Conservation (phyloP, 352 stramenopile species). For the Elongisporangium anandrum region DNA sequence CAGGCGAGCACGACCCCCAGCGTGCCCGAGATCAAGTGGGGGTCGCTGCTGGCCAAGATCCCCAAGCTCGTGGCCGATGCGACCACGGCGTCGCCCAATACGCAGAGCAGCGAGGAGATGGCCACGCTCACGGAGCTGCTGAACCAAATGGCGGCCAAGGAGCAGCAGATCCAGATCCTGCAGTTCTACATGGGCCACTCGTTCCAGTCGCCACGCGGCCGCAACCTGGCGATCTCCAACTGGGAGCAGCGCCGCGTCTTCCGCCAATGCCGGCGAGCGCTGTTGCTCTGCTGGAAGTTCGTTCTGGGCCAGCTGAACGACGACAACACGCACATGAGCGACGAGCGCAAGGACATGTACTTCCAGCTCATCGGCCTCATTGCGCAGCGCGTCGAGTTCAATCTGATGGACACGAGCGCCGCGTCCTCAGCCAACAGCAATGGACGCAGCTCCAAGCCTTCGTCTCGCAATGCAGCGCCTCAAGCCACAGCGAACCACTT, state of each 20-base stretch:
- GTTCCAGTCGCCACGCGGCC: constrained; percentile 13
- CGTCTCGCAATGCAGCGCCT: constrained; percentile 6
- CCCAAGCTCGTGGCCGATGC: constrained; percentile 40
- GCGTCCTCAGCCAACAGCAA: constrained; percentile 3
- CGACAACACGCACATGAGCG: constrained; percentile 19
- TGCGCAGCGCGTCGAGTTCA: constrained; percentile 63
- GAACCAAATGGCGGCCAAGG: constrained; percentile 51
- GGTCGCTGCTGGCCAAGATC: constrained; percentile 24
- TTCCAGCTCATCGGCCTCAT: constrained; percentile 63
- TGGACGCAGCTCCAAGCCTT: neutral
- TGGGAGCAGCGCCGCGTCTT: constrained; percentile 44
- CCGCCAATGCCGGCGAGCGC: constrained; percentile 49
- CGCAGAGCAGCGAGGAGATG: constrained; percentile 17
- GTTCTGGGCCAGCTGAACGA: constrained; percentile 56
- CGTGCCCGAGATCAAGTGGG: constrained; percentile 25
- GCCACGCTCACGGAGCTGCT: constrained; percentile 32
- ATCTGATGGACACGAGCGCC: constrained; percentile 19
- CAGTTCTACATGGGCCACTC: constrained; percentile 43
- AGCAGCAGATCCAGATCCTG: constrained; percentile 48
- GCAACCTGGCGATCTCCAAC: constrained; percentile 18
- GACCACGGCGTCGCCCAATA: constrained; percentile 12
- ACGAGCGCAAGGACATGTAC: constrained; percentile 44
- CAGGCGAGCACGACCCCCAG: constrained; percentile 1
- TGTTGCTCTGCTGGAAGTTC: constrained; percentile 68
- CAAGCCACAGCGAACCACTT: constrained; percentile 5